Evolutionary conservation across 805 yeast genomes (phyloP), one percentile per base, ranked within the genome.

Genomic region (Schwanniomyces occidentalis): DNA sequence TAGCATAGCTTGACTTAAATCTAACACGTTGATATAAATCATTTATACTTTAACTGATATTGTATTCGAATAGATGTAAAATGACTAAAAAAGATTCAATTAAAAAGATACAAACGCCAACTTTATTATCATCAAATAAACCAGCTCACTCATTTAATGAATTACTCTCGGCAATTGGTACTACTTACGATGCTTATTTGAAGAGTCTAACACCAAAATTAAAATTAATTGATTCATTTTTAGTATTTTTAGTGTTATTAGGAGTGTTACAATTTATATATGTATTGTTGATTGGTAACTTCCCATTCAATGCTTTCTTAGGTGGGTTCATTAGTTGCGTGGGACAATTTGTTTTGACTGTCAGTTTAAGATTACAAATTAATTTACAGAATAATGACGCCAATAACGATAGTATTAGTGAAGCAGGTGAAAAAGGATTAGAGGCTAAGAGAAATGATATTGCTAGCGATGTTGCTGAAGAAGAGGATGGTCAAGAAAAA

Each of bases 221-320:
- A 38, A 74, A 78, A 58, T 68, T 88, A 33, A 83, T 91, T 46
- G 98, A 93, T 58, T 48, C 73, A 9, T 93, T 90, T 54, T 71
- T 91, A 52, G 76, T 59, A 16, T 89, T 85, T 46, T 63, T 91
- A 39, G 90, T 91, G 12, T 61, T 69, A 0, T 67, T 87, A 40
- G 99, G 95, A 1, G 63, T 75, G 1, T 60, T 85, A 18, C 98
- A 93, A 63, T 88, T 89, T 54, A 64, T 71, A 4, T 91, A 89
- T 60, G 85, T 85, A 46, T 48, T 82, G 26, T 41, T 88, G 9
- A 78, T 89, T 29, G 95, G 97, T 23, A 87, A 78, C 50, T 93
- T 84, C 75, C 99, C 99, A 12, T 93, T 93, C 75, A 93, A 93
- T 63, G 98, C 96, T 16, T 93, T 93, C 56, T 72, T 93, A 40